A percentile compares a stretch with the other conserved stretches of the same genome.
These are phyloP conservation scores for Lanmaoa pseudosensibilis DNA, from an alignment of 768 basidiomycete species.

Conservation along the genomic window DNA sequence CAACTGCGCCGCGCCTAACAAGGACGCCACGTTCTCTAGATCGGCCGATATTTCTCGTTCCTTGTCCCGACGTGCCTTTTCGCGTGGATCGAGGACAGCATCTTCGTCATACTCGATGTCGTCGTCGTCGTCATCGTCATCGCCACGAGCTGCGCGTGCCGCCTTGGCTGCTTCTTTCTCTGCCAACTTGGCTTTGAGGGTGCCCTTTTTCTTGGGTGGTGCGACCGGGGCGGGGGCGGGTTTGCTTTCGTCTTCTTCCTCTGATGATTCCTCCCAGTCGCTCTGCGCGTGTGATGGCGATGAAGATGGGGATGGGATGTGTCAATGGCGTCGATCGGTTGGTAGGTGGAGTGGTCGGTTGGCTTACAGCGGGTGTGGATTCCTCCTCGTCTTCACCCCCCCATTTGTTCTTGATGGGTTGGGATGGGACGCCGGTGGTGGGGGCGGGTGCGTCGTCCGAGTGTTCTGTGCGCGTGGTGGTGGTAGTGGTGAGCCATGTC, in stretches of 20 bases:
- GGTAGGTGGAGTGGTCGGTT: too few relatives aligned
- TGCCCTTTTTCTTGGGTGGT: constrained; percentile 89
- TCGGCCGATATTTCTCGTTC: constrained; percentile 86
- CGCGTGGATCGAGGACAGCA: constrained; percentile 74
- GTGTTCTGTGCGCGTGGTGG: constrained; percentile 31
- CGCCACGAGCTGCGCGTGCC: constrained; percentile 40
- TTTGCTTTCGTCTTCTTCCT: constrained; percentile 65
- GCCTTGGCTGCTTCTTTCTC: constrained; percentile 85
- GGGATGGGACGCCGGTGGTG: constrained; percentile 18
- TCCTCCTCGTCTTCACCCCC: constrained; percentile 92
- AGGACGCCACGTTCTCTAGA: constrained; percentile 76
- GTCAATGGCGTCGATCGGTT: constrained; percentile 6
- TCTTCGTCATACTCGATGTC: constrained; percentile 66
- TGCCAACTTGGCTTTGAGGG: constrained; percentile 86
- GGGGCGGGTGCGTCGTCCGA: constrained; percentile 36
- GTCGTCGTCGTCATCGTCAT: constrained; percentile 28
- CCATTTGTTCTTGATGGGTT: constrained; percentile 64
- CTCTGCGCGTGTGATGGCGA: constrained; percentile 48
- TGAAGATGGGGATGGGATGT: not conserved
- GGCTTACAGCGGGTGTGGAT: constrained; percentile 68
- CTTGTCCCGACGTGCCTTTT: constrained; percentile 73
- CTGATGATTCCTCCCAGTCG: constrained; percentile 91
- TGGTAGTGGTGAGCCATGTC: constrained; percentile 23
- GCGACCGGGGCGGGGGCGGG: constrained; percentile 49
- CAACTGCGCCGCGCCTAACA: constrained; percentile 71